Conservation (phyloP, 345 rosid genomes). For the Lepidium africanum region DNA sequence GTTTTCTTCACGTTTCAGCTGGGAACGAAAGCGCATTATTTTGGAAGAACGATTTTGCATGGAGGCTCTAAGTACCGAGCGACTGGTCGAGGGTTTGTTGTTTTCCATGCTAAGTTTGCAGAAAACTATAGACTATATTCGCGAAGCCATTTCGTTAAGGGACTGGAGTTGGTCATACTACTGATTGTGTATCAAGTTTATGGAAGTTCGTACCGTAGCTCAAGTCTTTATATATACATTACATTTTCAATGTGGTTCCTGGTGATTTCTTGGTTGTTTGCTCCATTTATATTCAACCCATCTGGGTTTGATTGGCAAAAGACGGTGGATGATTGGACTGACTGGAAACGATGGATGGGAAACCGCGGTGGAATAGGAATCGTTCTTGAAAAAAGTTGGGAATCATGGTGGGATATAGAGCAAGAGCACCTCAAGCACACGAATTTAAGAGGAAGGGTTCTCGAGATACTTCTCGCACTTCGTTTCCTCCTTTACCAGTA, state of each 20-base stretch:
- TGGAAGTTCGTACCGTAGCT: constrained; percentile 68
- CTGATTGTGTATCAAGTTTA: constrained; percentile 63
- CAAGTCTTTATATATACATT: constrained; percentile 59
- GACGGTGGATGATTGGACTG: constrained; percentile 93
- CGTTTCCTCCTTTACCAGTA: constrained; percentile 91
- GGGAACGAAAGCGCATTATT: constrained; percentile 90
- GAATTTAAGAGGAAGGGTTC: constrained; percentile 56
- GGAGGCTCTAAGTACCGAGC: constrained; percentile 87
- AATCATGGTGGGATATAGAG: constrained; percentile 95
- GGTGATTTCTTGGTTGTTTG: constrained; percentile 91
- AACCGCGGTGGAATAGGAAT: constrained; percentile 93
- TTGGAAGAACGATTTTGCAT: constrained; percentile 88
- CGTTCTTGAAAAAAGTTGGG: constrained; percentile 65
- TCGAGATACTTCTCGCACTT: constrained; percentile 65
- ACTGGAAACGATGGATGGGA: constrained; percentile 99
- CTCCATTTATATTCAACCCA: constrained; percentile 89
- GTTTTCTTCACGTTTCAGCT: constrained; percentile 97
- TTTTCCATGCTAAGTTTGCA: constrained; percentile 84
- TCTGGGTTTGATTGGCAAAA: constrained; percentile 98
- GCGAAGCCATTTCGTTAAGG: constrained; percentile 91
- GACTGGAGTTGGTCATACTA: constrained; percentile 68
- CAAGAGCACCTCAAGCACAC: constrained; percentile 77
- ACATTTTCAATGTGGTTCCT: constrained; percentile 93
- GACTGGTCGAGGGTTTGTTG: constrained; percentile 87
- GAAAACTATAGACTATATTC: constrained; percentile 86